These are phyloP conservation scores for Physcomitrium patens DNA, from an alignment of 225 moss, liverwort and hornwort genomes.

Conservation along the genomic window DNA sequence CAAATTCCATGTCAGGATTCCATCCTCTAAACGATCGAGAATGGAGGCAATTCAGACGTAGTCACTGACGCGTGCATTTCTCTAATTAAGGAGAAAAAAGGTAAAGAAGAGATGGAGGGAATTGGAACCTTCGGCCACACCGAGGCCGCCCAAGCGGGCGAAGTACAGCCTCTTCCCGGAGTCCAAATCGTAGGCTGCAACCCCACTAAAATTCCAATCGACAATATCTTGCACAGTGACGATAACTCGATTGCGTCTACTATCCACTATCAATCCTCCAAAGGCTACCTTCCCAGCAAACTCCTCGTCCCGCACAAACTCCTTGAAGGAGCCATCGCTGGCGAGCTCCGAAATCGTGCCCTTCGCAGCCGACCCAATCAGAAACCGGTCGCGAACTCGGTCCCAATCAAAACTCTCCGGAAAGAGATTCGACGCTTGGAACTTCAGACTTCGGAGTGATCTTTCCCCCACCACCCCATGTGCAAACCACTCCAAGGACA, in stretches of 20 bases:
- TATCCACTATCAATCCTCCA: conserved; percentile 66
- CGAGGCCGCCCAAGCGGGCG: conserved; percentile 50
- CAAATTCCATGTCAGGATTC: not conserved
- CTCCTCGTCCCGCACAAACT: conserved; percentile 61
- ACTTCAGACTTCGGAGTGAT: conserved; percentile 21
- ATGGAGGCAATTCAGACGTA: not conserved
- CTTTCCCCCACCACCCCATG: not conserved
- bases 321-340: conserved; percentile 44
- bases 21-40: not conserved
- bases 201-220: conserved; percentile 25
- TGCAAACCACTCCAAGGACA: not conserved
- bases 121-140: conserved; percentile 29
- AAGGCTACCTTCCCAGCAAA: conserved; percentile 50
- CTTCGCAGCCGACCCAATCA: conserved; percentile 55
- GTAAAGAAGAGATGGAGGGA: not conserved
- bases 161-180: conserved; percentile 60
- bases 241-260: conserved; percentile 48
- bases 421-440: conserved; percentile 44
- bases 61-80: not conserved
- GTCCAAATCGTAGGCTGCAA: conserved; percentile 82
- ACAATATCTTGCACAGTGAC: conserved; percentile 41
- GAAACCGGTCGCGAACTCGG: conserved; percentile 52
- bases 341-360: conserved; percentile 53
- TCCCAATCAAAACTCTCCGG: conserved; percentile 90
- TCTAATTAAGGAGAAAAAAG: not conserved